Percentiles rank a stretch among this genome's conserved stretches.
phyloP scores from a whole-genome alignment of 1,284 basidiomycete species.

The Cryptococcus sp. region DNA sequence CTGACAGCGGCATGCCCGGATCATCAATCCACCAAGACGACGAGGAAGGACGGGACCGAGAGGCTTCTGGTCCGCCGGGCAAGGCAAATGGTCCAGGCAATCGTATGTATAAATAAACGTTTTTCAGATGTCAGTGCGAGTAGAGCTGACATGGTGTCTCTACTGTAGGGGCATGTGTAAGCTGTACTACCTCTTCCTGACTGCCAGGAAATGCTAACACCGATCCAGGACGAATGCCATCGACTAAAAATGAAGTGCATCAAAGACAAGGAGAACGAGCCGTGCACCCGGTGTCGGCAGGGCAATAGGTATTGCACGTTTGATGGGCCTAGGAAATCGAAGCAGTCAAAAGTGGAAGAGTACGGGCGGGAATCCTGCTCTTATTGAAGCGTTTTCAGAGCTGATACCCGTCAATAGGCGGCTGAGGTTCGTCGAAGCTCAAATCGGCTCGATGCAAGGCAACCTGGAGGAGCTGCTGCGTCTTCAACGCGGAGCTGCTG shows the following conservation, averaged over 20 bases:
- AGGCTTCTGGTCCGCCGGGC: no score
- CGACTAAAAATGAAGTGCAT: conserved; percentile 58
- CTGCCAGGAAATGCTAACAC: no score
- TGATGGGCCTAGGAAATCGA: conserved; percentile 78
- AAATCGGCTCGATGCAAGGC: conserved; percentile 72
- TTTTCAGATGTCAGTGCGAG: no score
- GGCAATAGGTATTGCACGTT: conserved; percentile 81
- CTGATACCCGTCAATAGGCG: conserved; percentile 56
- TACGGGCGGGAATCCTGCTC: conserved; percentile 51
- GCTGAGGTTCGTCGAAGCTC: conserved; percentile 75
- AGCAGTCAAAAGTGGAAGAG: conserved; percentile 71
- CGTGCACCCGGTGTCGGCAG: conserved; percentile 81
- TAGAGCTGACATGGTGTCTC: no score
- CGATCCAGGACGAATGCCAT: conserved; percentile 39
- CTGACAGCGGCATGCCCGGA: no score
- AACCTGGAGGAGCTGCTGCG: conserved; percentile 72
- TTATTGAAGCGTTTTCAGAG: not conserved
- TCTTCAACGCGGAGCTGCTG: conserved; percentile 55
- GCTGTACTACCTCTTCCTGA: not conserved
- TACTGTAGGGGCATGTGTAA: conserved; percentile 10
- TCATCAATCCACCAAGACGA: no score
- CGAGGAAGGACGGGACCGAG: no score
- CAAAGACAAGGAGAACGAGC: conserved; percentile 73
- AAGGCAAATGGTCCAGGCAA: no score
- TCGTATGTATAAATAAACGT: not conserved